These are phyloP conservation scores for Solanum clarkiae DNA, from an alignment of 257 asterid species.

Conservation along the genomic window DNA sequence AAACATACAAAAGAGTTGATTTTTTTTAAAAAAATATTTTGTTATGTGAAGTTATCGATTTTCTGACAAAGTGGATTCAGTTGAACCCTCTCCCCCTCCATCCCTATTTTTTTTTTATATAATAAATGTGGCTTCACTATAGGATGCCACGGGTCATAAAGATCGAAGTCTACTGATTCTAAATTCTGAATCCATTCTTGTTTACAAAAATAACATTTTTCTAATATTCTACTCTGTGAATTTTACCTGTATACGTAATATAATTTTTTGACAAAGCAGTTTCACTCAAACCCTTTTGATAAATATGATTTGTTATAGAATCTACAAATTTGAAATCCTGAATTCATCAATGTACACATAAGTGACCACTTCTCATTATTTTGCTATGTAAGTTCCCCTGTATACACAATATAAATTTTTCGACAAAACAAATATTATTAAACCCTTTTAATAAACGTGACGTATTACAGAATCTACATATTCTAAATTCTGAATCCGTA, in stretches of 20 bases:
- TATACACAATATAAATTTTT: background rate
- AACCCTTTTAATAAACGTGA: background rate
- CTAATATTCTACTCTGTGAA: background rate
- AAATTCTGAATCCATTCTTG: background rate
- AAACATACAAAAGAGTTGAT: background rate
- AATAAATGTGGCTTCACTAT: background rate
- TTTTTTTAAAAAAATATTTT: background rate
- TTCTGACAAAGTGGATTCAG: background rate
- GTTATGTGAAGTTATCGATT: background rate
- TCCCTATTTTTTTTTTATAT: background rate
- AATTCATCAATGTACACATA: background rate
- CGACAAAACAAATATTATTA: background rate
- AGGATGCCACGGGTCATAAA: background rate
- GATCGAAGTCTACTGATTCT: background rate
- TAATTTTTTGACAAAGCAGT: rapidly evolving
- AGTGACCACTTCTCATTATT: background rate
- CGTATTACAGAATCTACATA: background rate
- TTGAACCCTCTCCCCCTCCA: background rate
- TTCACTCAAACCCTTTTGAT: background rate
- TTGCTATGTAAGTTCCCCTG: rapidly evolving
- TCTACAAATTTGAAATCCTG: background rate
- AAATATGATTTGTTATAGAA: background rate
- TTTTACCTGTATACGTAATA: background rate
- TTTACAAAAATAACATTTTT: background rate
- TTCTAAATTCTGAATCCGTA: background rate